Evolutionary conservation across 2,329 filamentous ascomycete species (phyloP), one percentile per base, ranked within the genome.

Genomic region (Cryphonectria radicalis): DNA sequence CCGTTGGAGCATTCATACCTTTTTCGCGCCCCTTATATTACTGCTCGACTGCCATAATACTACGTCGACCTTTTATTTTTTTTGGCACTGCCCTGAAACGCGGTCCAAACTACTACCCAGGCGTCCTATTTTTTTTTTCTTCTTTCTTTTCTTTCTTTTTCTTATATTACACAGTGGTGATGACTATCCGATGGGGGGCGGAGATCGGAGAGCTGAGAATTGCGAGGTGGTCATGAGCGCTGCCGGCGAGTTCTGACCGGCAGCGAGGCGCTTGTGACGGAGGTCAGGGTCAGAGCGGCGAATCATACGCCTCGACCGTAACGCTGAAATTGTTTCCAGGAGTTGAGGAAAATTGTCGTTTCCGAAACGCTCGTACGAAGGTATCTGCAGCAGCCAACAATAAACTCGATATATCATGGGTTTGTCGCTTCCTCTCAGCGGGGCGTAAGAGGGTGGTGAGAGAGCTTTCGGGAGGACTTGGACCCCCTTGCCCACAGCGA

Each of bases 21-120:
- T 55, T 42, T 62, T 62, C 50, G 42, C 69, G 68, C 57, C 63
- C 59, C 66, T 35, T 68, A 67, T 66, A 66, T 32, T 69, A 67
- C 67, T 67, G 67, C 64, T 66, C 71, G 71, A 68, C 71, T 70
- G 57, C 66, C 66, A 62, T 68, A 69, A 67, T 69, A 68, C 40
- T 63, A 69, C 37, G 69, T 65, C 69, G 69, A 69, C 55, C 62
- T 71, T 69, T 35, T 43, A 40, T n/a, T n/a, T 66, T 60, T 42
- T 63, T 72, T 66, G 62, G 63, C 63, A 63, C n/a, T 40, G n/a
- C 42, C 13, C 25, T 63, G 37, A 63, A 42, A 40, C 57, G 66
- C 66, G 60, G 63, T 68, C 62, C 71, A 67, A 73, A n/a, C n/a
- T n/a, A 69, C 65, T 70, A 72, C 68, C 68, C 64, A 72, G 63